Evolutionary conservation across 2,329 filamentous ascomycete genomes (phyloP), one percentile per base, ranked within the genome.

Genomic region (Akanthomyces uredinophilus): DNA sequence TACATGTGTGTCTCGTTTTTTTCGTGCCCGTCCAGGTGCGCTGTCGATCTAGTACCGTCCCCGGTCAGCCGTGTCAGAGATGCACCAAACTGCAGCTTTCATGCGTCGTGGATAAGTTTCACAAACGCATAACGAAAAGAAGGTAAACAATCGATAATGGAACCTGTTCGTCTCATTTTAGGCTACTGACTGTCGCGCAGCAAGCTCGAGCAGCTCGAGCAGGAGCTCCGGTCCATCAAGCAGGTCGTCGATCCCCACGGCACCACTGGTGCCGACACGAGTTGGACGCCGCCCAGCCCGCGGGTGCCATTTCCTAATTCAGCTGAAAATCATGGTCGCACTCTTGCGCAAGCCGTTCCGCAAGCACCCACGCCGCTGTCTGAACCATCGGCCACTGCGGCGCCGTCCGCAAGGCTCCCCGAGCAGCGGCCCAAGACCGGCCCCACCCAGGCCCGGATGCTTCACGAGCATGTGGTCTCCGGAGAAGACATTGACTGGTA

Each of bases 401-500:
- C 74, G 62, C 65, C 53, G 39, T 56, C 62, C 24, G 47, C 65
- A 41, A 35, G 41, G 68, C 68, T 63, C 14, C 39, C 56, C 27
- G 63, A 66, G 53, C 63, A 60, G 37, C 67, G 60, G 11, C 60
- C 62, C 52, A 71, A 71, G 57, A 61, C 66, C 18, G 70, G 70
- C 4, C 69, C 72, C 43, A 70, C 71, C 62, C 73, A 78, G 56
- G 71, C 81, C 1, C 75, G 82, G 53, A 74, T 79, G 5, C 67
- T 85, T 13, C 78, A 76, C 2, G 79, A 77, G 4, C 75, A 77
- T 10, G 74, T 80, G 1, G 78, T 85, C 53, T 75, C 81, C 0
- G 79, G 80, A 0, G 78, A 81, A 47, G 82, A 85, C 49, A 79
- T 85, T 59, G 79, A 83, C 60, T 82, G 78, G 67, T 85, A 85